Evolutionary conservation across 768 basidiomycete species (phyloP), one percentile per base, ranked within the genome.

Genomic region (Boletus bicolor): DNA sequence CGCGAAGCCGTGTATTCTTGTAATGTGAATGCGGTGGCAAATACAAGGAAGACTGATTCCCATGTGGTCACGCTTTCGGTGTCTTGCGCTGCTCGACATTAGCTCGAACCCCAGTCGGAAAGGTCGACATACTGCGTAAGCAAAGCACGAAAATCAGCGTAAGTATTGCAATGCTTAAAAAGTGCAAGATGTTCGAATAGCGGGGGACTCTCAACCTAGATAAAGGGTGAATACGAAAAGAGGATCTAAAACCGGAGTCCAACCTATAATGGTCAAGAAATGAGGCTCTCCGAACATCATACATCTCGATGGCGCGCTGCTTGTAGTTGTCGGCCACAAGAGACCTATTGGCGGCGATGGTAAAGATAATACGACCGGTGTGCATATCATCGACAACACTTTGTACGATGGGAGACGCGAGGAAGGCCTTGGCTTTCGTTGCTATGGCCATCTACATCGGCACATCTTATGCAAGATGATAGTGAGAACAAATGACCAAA

Each of bases 241-340:
- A 43, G 11, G 24, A 41, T 30, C 28, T 3, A 43, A 49, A 51
- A 35, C 3, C 30, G 28, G 12, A 10, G 26, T 48, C 68, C 34
- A 15, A 84, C 84, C 91, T 78, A 65, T 93, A 93, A 66, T 97
- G 93, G 66, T 95, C 87, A 14, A 95, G 77, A 64, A 90, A 85
- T 0, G 89, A 85, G 1, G 84, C 83, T 17, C 75, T 79, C 26
- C 80, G 78, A 37, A 78, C 75, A 63, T 91, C 79, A 68, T 93
- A 93, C 34, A 86, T 76, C 62, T 86, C 83, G 59, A 88, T 91
- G 17, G 82, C 82, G 41, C 81, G 80, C 34, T 81, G 82, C 72
- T 91, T 93, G 75, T 98, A 98, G 65, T 91, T 90, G 70, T 98
- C 96, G 17, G 88, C 86, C 8, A 98, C 78, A 49, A 98, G 81